phyloP scores from a whole-genome alignment of 2,329 filamentous ascomycete species.

The Blastomyces emzantsi region DNA sequence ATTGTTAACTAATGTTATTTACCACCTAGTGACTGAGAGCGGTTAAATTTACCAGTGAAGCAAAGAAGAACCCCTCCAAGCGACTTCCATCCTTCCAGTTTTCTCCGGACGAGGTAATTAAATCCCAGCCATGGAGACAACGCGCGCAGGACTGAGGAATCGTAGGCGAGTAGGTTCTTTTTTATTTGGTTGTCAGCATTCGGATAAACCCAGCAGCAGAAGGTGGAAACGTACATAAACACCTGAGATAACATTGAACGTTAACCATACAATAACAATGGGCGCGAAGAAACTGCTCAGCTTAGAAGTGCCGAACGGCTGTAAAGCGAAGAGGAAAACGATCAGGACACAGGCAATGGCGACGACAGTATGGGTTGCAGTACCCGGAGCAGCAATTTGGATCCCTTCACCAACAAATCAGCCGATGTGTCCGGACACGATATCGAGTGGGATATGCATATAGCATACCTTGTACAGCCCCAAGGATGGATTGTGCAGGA shows the following conservation, averaged over 20 bases:
- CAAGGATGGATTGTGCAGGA: slow-evolving; percentile 49
- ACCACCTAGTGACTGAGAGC: not conserved
- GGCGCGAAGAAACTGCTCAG: slow-evolving; percentile 39
- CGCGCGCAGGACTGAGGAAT: slow-evolving; percentile 43
- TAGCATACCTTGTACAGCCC: slow-evolving; percentile 43
- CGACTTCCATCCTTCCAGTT: slow-evolving; percentile 43
- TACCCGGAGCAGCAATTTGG: slow-evolving; percentile 14
- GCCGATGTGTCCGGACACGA: not conserved
- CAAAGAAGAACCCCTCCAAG: slow-evolving; percentile 58
- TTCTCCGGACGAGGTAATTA: slow-evolving; percentile 42
- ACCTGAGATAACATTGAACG: slow-evolving; percentile 45
- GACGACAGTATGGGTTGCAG: slow-evolving; percentile 13
- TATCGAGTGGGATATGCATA: not conserved
- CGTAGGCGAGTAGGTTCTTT: slow-evolving; percentile 38
- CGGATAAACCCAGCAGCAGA: not conserved
- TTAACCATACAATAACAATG: slow-evolving; percentile 49
- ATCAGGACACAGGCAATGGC: slow-evolving; percentile 24
- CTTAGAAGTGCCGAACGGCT: slow-evolving; percentile 47
- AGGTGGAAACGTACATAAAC: slow-evolving; percentile 36
- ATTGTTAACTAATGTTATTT: not conserved
- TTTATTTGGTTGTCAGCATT: not conserved
- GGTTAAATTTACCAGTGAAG: slow-evolving; percentile 46
- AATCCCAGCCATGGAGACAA: slow-evolving; percentile 45
- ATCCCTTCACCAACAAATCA: slow-evolving; percentile 12
- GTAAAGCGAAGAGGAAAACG: slow-evolving; percentile 44